Evolutionary conservation across 495 filamentous ascomycete species (phyloP).

Genomic region (Daldinia caldariorum): DNA sequence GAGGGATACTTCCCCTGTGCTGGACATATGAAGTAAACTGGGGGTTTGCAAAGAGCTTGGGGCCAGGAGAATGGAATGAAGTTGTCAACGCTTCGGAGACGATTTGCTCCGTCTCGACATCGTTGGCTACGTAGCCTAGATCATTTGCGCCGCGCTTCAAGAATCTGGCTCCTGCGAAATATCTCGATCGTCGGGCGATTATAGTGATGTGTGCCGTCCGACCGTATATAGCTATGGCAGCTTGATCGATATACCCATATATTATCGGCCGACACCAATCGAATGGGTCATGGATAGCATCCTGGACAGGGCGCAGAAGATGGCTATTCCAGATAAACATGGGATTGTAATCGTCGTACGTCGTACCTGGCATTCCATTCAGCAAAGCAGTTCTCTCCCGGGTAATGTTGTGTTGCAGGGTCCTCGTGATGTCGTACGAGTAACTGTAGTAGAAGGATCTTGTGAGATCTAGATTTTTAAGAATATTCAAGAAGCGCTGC

Average conservation of each 20-base stretch:
- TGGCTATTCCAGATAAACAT: conserved; percentile 99
- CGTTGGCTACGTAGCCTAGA: conserved; percentile 95
- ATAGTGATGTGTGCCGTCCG: conserved; percentile 89
- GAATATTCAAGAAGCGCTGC: conserved; percentile 83
- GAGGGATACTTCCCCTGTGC: conserved; percentile 94
- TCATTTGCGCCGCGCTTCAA: conserved; percentile 96
- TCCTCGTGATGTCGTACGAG: conserved; percentile 94
- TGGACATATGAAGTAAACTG: conserved; percentile 96
- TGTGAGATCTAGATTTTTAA: conserved; percentile 89
- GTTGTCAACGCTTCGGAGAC: conserved; percentile 93
- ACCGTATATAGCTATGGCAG: conserved; percentile 84
- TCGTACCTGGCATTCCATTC: conserved; percentile 66
- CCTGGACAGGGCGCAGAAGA: conserved; percentile 79
- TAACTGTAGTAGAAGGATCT: conserved; percentile 98
- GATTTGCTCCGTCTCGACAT: conserved; percentile 99
- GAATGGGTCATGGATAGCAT: conserved; percentile 77
- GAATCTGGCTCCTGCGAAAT: conserved; percentile 94
- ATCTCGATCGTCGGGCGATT: conserved; percentile 89
- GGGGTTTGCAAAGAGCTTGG: conserved; percentile 84
- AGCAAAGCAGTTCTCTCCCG: conserved; percentile 75
- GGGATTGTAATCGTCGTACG: conserved; percentile 77
- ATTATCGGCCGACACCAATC: conserved; percentile 98
- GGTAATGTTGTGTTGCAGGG: conserved; percentile 91
- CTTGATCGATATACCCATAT: conserved; percentile 95
- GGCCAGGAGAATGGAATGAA: conserved; percentile 92